These are phyloP conservation scores for Metschnikowia orientalis DNA, from an alignment of 805 yeast genomes.

Conservation along the genomic window DNA sequence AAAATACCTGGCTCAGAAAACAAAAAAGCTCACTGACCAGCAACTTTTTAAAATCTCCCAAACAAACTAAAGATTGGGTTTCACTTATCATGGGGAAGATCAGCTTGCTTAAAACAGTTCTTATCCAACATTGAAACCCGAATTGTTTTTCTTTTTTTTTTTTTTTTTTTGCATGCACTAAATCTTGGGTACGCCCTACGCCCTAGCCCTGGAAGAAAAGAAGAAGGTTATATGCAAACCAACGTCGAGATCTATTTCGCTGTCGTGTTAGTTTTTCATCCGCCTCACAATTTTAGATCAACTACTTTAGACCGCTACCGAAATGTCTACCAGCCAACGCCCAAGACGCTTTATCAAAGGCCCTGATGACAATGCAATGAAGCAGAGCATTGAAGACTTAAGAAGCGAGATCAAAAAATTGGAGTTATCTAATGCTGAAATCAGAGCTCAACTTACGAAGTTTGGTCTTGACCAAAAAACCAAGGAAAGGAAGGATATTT, in stretches of 20 bases:
- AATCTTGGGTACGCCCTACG: no score
- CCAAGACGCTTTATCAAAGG: constrained; percentile 59
- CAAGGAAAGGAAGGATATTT: constrained; percentile 28
- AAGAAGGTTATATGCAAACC: no score
- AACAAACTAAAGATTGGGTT: no score
- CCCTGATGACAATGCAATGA: constrained; percentile 67
- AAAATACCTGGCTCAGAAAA: no score
- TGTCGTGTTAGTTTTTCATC: constrained; percentile 7
- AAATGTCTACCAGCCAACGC: constrained; percentile 21
- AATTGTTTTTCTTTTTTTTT: no score
- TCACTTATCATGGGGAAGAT: no score
- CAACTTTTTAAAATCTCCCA: no score
- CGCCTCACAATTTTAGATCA: background rate
- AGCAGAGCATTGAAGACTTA: constrained; percentile 51
- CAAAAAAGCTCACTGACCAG: no score
- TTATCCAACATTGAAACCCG: no score
- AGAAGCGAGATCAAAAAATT: constrained; percentile 60
- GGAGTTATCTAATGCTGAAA: constrained; percentile 49
- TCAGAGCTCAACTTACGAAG: constrained; percentile 51
- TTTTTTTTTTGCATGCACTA: no score
- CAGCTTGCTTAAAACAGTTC: no score
- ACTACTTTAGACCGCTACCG: constrained; percentile 1
- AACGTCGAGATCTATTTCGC: constrained; percentile 6
- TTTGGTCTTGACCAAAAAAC: constrained; percentile 30
- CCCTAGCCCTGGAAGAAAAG: no score